phyloP scores from a whole-genome alignment of 768 basidiomycete species.

The Hygrocybe punicea region DNA sequence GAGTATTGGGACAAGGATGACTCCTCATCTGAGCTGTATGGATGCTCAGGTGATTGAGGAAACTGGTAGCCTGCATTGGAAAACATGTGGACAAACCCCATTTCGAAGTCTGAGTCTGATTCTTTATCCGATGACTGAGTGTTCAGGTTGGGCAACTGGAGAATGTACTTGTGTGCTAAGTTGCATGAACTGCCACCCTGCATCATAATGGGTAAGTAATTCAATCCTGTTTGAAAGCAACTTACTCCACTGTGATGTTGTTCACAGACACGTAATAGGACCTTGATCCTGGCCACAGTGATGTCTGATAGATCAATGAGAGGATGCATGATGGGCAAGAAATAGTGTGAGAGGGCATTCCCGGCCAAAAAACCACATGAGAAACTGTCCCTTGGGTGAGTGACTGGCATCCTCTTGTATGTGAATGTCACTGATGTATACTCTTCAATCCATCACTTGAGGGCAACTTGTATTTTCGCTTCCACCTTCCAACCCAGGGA shows the following conservation, averaged over 20 bases:
- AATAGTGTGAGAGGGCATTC: conserved; percentile 15
- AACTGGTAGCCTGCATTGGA: too few species aligned
- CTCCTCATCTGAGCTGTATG: neutral
- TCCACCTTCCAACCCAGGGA: conserved; percentile 11
- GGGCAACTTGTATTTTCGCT: conserved; percentile 3
- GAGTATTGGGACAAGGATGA: neutral
- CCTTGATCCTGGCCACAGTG: conserved; percentile 10
- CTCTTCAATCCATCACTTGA: conserved; percentile 19
- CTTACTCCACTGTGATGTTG: conserved; percentile 4
- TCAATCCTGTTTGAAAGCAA: neutral
- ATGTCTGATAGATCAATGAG: neutral
- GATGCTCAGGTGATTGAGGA: too few species aligned
- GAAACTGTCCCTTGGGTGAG: conserved; percentile 14
- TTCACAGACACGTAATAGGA: conserved; percentile 10
- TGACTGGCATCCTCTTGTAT: conserved; percentile 10
- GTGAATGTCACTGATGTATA: conserved; percentile 14
- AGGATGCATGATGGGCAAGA: neutral
- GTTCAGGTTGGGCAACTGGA: neutral
- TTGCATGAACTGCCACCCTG: too few species aligned
- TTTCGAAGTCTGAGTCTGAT: conserved; percentile 1
- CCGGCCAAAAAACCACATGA: conserved; percentile 22
- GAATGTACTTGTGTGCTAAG: too few species aligned
- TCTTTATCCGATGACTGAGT: neutral
- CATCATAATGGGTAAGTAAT: neutral
- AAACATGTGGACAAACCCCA: neutral